Evolutionary conservation across 495 filamentous ascomycete genomes (phyloP).

Genomic region (Penicillium soppii): DNA sequence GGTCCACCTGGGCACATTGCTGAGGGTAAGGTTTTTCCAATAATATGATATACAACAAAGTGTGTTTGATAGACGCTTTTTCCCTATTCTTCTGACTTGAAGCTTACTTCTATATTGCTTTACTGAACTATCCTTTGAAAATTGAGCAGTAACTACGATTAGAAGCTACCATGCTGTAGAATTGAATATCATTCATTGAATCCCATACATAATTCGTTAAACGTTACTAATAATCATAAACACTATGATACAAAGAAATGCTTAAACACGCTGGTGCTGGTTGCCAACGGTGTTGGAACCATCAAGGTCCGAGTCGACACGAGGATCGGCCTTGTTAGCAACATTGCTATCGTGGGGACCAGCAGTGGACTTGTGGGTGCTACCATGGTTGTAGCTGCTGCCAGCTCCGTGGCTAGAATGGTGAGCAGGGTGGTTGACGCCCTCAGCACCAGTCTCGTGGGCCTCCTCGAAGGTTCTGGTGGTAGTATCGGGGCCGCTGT

Average conservation of each 20-base stretch:
- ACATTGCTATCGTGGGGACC: conserved; percentile 47
- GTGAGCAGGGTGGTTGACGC: neutral
- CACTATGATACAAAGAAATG: neutral
- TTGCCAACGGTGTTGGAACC: conserved; percentile 17
- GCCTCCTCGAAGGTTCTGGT: conserved; percentile 23
- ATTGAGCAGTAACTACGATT: too few relatives aligned
- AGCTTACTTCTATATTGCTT: too few relatives aligned
- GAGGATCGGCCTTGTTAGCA: conserved; percentile 48
- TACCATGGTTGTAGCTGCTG: conserved; percentile 31
- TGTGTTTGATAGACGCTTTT: too few relatives aligned
- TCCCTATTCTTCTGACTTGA: too few relatives aligned
- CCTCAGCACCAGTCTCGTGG: conserved; percentile 6
- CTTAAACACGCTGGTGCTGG: conserved; percentile 13
- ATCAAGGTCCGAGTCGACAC: conserved; percentile 15
- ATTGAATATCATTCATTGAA: too few relatives aligned
- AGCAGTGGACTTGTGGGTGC: conserved; percentile 1
- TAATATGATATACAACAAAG: too few relatives aligned
- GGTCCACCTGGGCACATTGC: too few relatives aligned
- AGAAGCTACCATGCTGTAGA: too few relatives aligned
- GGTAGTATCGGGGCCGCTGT: conserved; percentile 11
- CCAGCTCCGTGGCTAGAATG: neutral
- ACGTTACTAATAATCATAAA: neutral
- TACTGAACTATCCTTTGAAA: too few relatives aligned
- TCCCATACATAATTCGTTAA: neutral
- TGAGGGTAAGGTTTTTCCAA: too few relatives aligned